These are phyloP conservation scores for Salix udensis DNA, from an alignment of 345 rosid species.

Conservation along the genomic window DNA sequence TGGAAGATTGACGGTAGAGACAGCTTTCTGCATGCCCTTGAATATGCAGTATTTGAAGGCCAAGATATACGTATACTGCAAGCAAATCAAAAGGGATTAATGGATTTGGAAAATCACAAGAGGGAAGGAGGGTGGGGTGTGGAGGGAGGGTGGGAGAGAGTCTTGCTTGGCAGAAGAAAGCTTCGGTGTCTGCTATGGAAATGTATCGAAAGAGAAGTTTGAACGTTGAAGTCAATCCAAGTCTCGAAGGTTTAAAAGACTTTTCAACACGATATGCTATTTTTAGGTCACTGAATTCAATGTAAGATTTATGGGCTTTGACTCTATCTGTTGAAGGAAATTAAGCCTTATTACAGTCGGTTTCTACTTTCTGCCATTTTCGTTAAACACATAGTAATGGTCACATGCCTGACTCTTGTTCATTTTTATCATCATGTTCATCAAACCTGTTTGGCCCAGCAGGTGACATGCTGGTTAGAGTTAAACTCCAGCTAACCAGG, in stretches of 20 bases:
- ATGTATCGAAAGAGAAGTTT: neutral
- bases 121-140: no score
- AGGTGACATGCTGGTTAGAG: no score
- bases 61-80: neutral
- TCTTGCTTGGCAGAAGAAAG: neutral
- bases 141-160: neutral
- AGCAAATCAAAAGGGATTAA: neutral
- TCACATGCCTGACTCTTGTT: neutral
- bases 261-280: neutral
- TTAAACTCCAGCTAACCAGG: no score
- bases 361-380: slow-evolving; percentile 7
- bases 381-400: neutral
- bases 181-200: neutral
- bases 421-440: no score
- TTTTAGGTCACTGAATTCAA: slow-evolving; percentile 22
- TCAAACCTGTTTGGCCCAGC: no score
- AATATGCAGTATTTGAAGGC: neutral
- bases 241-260: neutral
- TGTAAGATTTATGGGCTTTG: slow-evolving; percentile 23
- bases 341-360: slow-evolving; percentile 21
- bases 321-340: slow-evolving; percentile 22
- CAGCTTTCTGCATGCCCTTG: neutral
- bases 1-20: neutral
- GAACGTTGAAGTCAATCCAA: slow-evolving; percentile 7
- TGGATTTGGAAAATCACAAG: no score